Conservation (phyloP, 768 basidiomycete genomes). For the Suillus spraguei region DNA sequence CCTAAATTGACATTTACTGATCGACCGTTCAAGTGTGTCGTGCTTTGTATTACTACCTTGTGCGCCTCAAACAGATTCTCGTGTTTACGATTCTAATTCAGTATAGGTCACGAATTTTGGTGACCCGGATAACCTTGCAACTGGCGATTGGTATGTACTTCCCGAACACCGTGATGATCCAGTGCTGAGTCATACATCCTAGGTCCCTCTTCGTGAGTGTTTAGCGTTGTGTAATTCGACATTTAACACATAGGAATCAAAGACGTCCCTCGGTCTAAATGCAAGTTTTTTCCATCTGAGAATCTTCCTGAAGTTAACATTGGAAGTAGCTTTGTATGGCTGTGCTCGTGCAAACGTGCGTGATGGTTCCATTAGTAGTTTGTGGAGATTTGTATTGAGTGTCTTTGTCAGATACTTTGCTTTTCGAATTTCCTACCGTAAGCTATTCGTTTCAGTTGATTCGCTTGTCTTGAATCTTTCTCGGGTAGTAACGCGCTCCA, state of each 20-base stretch:
- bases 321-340: constrained; percentile 40
- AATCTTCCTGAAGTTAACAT: not conserved
- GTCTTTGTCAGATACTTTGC: constrained; percentile 12
- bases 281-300: constrained; percentile 6
- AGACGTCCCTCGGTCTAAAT: constrained; percentile 14
- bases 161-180: not conserved
- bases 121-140: constrained; percentile 35
- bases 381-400: not conserved
- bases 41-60: constrained; percentile 45
- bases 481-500: constrained; percentile 35
- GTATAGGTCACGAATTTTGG: constrained; percentile 41
- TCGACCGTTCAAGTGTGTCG: constrained; percentile 13
- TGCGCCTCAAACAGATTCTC: constrained; percentile 20
- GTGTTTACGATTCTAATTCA: not conserved
- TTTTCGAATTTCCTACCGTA: constrained; percentile 13
- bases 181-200: constrained; percentile 1
- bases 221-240: not conserved
- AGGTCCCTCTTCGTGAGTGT: constrained; percentile 18
- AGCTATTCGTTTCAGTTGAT: constrained; percentile 1
- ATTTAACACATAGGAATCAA: not conserved
- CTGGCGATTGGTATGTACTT: constrained; percentile 39
- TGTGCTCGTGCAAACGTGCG: constrained; percentile 45
- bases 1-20: not conserved
- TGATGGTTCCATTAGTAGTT: not conserved
- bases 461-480: not conserved